Conservation (phyloP, 257 asterid species). For the Plantago major region DNA sequence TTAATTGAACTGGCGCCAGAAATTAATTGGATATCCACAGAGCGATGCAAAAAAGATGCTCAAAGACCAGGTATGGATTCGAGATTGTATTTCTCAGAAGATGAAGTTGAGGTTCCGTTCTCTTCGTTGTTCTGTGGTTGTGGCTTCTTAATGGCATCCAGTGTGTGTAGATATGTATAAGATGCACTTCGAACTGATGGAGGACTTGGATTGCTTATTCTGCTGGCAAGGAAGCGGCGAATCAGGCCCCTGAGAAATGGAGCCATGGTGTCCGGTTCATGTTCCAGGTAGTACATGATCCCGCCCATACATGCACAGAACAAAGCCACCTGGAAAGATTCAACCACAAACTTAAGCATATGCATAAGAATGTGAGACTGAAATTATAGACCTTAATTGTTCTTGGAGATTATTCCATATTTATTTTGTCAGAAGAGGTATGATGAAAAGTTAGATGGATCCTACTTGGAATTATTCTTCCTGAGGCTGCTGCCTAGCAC, state of each 20-base stretch:
- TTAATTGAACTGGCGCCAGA: conserved; percentile 17
- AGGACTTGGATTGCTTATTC: conserved; percentile 79
- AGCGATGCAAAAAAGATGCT: conserved; percentile 44
- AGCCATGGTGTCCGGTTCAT: conserved; percentile 97
- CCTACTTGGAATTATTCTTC: background rate
- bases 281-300: conserved; percentile 94
- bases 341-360: conserved; percentile 3
- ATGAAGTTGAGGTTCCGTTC: conserved; percentile 31
- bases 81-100: conserved; percentile 75
- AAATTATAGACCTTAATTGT: background rate
- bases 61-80: conserved; percentile 98
- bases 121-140: conserved; percentile 45
- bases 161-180: conserved; percentile 65
- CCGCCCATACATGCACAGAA: conserved; percentile 98
- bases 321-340: conserved; percentile 64
- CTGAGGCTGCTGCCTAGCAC: background rate
- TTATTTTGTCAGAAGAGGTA: background rate
- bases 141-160: conserved; percentile 75
- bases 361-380: background rate
- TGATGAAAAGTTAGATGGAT: background rate
- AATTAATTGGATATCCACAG: conserved; percentile 21
- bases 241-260: conserved; percentile 88
- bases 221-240: conserved; percentile 96
- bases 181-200: conserved; percentile 66
- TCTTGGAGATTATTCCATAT: background rate